A percentile compares a stretch with the other conserved stretches of the same genome.
Evolutionary conservation across 2,329 filamentous ascomycete species (phyloP).

Genomic region (Achaetomium macrosporum): DNA sequence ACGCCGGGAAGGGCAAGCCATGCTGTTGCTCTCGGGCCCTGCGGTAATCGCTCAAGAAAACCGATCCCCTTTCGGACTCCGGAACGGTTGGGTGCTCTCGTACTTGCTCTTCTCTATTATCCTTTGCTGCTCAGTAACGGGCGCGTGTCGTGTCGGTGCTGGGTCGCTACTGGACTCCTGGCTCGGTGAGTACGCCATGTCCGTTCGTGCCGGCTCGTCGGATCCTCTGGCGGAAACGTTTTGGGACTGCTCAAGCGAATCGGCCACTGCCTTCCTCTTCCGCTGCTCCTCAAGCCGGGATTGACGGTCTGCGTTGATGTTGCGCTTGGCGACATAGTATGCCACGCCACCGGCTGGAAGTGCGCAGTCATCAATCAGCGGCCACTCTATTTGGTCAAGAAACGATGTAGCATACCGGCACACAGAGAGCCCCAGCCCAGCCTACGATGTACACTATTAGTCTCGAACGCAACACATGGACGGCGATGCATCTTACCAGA

Average conservation of each 20-base stretch:
- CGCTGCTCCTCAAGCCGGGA: conserved; percentile 62
- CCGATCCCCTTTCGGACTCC: conserved; percentile 76
- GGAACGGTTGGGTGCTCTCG: conserved; percentile 70
- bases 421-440: conserved; percentile 88
- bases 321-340: conserved; percentile 92
- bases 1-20: not conserved
- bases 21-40: not conserved
- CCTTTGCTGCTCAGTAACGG: conserved; percentile 61
- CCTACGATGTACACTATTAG: conserved; percentile 44
- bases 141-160: conserved; percentile 78
- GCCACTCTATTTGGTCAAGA: not conserved
- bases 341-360: conserved; percentile 73
- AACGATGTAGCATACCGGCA: conserved; percentile 51
- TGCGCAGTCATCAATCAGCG: conserved; percentile 17
- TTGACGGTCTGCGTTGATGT: conserved; percentile 85
- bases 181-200: conserved; percentile 57
- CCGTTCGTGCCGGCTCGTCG: conserved; percentile 51
- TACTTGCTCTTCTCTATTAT: conserved; percentile 82
- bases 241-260: conserved; percentile 47
- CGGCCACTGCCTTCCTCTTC: conserved; percentile 55
- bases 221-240: conserved; percentile 35
- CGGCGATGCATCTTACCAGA: conserved; percentile 47
- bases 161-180: conserved; percentile 70
- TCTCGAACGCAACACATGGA: conserved; percentile 1
- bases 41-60: conserved; percentile 50